Evolutionary conservation across 192 early-diverging fungal species (phyloP).

Genomic region (Linnemannia elongata): DNA sequence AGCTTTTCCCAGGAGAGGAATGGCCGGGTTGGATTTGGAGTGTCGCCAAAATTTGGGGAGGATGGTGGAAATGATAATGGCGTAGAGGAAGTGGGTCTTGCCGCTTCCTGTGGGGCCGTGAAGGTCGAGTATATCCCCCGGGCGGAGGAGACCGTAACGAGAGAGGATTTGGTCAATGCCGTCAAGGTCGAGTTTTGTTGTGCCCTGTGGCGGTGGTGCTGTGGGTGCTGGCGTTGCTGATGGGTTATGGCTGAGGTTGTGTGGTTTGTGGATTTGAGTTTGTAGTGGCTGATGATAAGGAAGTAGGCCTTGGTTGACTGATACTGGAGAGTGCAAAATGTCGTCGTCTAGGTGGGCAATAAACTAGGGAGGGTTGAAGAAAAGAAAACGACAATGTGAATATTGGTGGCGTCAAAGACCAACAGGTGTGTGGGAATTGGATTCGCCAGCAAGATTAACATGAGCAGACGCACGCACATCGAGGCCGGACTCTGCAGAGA

Average conservation of each 20-base stretch:
- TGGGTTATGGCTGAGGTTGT: neutral
- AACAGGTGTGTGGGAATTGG: neutral
- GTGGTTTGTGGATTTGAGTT: neutral
- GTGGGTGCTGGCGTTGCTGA: neutral
- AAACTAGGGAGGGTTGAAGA: conserved; percentile 12
- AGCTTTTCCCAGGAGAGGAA: conserved; percentile 16
- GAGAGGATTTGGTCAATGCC: conserved; percentile 31
- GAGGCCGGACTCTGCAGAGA: conserved; percentile 38
- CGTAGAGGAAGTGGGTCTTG: conserved; percentile 43
- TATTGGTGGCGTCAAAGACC: conserved; percentile 14
- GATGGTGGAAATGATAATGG: conserved; percentile 44
- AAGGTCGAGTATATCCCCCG: conserved; percentile 50
- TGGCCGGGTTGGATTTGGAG: conserved; percentile 7
- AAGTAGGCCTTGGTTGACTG: neutral
- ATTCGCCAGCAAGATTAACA: neutral
- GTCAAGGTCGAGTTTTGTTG: conserved; percentile 20
- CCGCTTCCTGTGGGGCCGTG: conserved; percentile 29
- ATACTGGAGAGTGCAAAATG: neutral
- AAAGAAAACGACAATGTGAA: neutral
- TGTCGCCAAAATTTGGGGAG: conserved; percentile 41
- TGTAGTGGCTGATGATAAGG: neutral
- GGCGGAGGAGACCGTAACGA: conserved; percentile 10
- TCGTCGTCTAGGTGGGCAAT: conserved; percentile 16
- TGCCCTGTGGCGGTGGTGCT: neutral
- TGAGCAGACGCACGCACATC: conserved; percentile 19